Base-by-base conservation (phyloP, 1,284 basidiomycete species). In the Phylloboletellus chloephorus region DNA sequence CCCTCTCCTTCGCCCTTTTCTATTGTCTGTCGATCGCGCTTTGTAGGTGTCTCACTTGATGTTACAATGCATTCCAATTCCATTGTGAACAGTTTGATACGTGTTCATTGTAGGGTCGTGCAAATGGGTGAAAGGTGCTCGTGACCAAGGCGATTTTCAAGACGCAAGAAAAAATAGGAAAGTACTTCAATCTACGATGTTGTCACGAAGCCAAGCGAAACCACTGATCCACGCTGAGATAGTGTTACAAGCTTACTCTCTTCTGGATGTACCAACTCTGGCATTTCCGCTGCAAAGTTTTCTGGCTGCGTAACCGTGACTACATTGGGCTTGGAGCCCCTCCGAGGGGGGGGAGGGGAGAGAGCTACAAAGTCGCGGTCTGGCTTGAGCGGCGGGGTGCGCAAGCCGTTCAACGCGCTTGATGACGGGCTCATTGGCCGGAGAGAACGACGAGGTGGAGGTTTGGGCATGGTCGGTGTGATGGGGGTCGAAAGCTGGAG, bases 401-500 rank as follows among this genome's bases (percentile, higher is more conserved):
- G 12, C 33, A 45, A 35, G 5, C 13, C 25, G 11, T 9, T 16
- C 24, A 17, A 33, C 21, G 31, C n/a, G 7, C 28, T 35, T 13
- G 47, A 41, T 11, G 41, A 28, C 12, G 41, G 38, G 3, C 45
- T 29, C 12, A 25, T 35, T 1, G 43, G 22, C 23, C 41, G 47
- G 16, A 51, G 42, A 16, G 40, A 36, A 17, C 24, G 47, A n/a
- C 34, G 37, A 12, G 34, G 37, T 7, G 35, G 65, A 36, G 58
- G 64, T 19, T 63, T 62, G 16, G 61, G 58, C 7, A 46, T 40
- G 5, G 52, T 57, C 9, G 66, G 64, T 39, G 68, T 64, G 11
- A 67, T 61, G 1, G 76, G 72, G 8, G 73, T 68, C 20, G 67
- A 57, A 40, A 76, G 64, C 44, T 73, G 67, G 21, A 81, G 63